Conservation (phyloP, 495 filamentous ascomycete species). For the Penicillium chermesinum region DNA sequence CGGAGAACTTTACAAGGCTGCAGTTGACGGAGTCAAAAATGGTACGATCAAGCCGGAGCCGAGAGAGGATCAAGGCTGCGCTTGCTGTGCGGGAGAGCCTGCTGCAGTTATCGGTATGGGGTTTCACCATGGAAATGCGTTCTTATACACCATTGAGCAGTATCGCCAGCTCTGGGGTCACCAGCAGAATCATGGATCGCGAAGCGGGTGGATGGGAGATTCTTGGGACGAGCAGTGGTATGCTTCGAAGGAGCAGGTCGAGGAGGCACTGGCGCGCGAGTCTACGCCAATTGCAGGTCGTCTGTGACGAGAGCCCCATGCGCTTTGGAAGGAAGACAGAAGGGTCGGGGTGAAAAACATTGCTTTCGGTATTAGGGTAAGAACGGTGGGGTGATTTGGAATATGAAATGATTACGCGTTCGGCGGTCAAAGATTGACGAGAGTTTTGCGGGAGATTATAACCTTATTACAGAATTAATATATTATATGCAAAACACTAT, state of each 20-base stretch:
- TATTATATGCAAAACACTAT: not conserved
- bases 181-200: not conserved
- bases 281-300: too few relatives aligned
- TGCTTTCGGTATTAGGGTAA: too few relatives aligned
- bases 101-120: conserved; percentile 4
- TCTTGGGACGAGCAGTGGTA: not conserved
- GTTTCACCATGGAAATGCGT: conserved; percentile 4
- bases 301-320: too few relatives aligned
- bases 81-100: conserved; percentile 10
- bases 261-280: conserved; percentile 5
- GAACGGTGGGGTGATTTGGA: too few relatives aligned
- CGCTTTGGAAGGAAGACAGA: too few relatives aligned
- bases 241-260: conserved; percentile 10
- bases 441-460: too few relatives aligned
- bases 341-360: too few relatives aligned
- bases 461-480: too few relatives aligned
- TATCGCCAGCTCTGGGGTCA: conserved; percentile 5
- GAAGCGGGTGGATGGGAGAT: too few relatives aligned
- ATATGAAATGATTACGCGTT: too few relatives aligned
- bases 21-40: not conserved
- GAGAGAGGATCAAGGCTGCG: not conserved
- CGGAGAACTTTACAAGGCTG: not conserved
- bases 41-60: not conserved
- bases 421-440: too few relatives aligned
- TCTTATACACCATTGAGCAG: conserved; percentile 5